Percentiles rank a stretch among this genome's conserved stretches.
These are phyloP conservation scores for Lachnellula willkommii DNA, from an alignment of 2,329 filamentous ascomycete species.

Conservation along the genomic window DNA sequence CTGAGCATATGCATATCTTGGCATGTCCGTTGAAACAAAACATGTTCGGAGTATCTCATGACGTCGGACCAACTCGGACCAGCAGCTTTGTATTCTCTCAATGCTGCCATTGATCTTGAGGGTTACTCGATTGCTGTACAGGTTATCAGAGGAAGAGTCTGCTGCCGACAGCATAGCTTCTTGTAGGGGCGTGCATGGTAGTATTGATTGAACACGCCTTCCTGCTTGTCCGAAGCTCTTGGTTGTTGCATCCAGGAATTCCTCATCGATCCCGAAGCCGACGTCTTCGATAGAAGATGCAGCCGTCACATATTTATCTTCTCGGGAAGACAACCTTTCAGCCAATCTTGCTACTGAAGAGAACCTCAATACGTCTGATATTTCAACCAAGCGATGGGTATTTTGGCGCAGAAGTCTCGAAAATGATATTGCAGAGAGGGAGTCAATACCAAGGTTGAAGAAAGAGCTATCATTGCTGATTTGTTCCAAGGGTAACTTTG, in stretches of 20 bases:
- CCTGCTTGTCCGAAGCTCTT: conserved; percentile 17
- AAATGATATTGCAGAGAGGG: conserved; percentile 71
- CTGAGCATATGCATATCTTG: conserved; percentile 63
- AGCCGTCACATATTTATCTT: background rate
- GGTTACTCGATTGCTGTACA: conserved; percentile 69
- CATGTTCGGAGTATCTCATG: conserved; percentile 75
- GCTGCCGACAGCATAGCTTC: conserved; percentile 74
- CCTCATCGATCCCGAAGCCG: conserved; percentile 23
- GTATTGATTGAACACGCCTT: conserved; percentile 46
- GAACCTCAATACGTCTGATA: conserved; percentile 66
- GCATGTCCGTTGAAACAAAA: conserved; percentile 61
- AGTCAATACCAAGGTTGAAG: conserved; percentile 74
- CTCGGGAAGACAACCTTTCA: conserved; percentile 23
- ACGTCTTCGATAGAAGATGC: background rate
- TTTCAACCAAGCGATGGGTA: conserved; percentile 47
- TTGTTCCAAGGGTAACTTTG: conserved; percentile 39
- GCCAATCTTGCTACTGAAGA: conserved; percentile 60
- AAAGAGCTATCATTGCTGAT: conserved; percentile 67
- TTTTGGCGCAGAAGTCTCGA: conserved; percentile 49
- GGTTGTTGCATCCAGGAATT: conserved; percentile 17
- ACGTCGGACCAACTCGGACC: conserved; percentile 56
- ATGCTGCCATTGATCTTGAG: conserved; percentile 53
- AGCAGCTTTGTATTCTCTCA: conserved; percentile 50
- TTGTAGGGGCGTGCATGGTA: conserved; percentile 83
- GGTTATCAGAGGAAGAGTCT: conserved; percentile 36